Evolutionary conservation across 176 grass and related monocot species (phyloP).

Genomic region (Eragrostis curvula): DNA sequence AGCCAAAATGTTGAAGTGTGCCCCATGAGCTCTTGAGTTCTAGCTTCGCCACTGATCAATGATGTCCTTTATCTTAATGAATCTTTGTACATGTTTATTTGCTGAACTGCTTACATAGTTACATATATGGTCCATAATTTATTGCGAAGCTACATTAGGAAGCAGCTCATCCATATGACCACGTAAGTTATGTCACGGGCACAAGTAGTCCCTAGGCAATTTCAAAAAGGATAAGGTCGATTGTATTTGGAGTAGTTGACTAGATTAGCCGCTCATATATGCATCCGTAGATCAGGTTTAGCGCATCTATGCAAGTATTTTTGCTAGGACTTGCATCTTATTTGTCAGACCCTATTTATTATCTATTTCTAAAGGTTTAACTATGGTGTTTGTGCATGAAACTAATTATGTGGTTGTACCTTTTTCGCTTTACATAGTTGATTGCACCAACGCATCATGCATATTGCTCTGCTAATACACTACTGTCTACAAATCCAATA

Average conservation of each 20-base stretch:
- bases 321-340: slow-evolving; percentile 18
- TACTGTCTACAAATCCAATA: slow-evolving; percentile 18
- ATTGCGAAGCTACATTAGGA: slow-evolving; percentile 12
- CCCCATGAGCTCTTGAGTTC: no score
- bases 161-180: slow-evolving; percentile 24
- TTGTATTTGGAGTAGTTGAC: slow-evolving; percentile 20
- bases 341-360: slow-evolving; percentile 25
- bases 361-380: slow-evolving; percentile 21
- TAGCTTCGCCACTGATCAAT: not conserved
- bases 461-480: slow-evolving; percentile 12
- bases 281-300: slow-evolving; percentile 7
- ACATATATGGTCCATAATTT: slow-evolving; percentile 4
- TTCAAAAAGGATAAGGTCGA: not conserved
- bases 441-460: not conserved
- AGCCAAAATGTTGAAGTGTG: no score
- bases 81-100: not conserved
- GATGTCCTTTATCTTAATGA: not conserved
- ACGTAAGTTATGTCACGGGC: slow-evolving; percentile 20
- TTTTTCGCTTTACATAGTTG: slow-evolving; percentile 14
- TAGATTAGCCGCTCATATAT: slow-evolving; percentile 1
- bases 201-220: not conserved
- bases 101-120: slow-evolving; percentile 5
- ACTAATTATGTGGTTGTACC: not conserved
- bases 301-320: slow-evolving; percentile 26
- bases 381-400: slow-evolving; percentile 24